phyloP scores from a whole-genome alignment of 371 early-diverging fungal species.

The Mortierella polycephala region DNA sequence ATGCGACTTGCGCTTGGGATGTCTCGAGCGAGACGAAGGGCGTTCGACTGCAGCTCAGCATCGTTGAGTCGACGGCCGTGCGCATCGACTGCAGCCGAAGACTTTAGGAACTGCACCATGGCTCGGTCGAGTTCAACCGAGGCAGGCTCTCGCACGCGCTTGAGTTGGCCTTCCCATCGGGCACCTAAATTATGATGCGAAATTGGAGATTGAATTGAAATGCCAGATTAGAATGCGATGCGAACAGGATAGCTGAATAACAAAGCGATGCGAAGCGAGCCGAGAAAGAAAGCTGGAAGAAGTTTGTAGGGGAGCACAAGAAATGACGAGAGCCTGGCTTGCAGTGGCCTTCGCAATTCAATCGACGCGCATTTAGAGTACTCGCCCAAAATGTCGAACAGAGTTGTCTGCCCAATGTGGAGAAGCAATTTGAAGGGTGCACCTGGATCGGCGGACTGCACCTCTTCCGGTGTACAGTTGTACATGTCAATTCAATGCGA shows the following conservation, averaged over 20 bases:
- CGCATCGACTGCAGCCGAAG: slow-evolving; percentile 31
- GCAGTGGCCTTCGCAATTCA: too few relatives aligned
- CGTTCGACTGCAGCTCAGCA: slow-evolving; percentile 46
- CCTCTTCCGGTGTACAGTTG: too few relatives aligned
- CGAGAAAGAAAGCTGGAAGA: slow-evolving; percentile 5
- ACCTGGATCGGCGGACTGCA: too few relatives aligned
- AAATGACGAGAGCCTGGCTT: too few relatives aligned
- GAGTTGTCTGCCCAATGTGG: too few relatives aligned
- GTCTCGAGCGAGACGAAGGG: slow-evolving; percentile 34
- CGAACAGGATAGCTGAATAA: not conserved
- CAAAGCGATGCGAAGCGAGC: slow-evolving; percentile 30
- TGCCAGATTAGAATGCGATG: not conserved
- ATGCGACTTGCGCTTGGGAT: slow-evolving; percentile 43
- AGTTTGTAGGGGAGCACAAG: slow-evolving; percentile 1
- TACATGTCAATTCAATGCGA: too few relatives aligned
- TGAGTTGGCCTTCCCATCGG: slow-evolving; percentile 47
- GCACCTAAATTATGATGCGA: slow-evolving; percentile 23
- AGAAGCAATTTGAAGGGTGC: too few relatives aligned
- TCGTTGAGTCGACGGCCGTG: slow-evolving; percentile 52
- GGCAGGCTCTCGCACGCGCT: slow-evolving; percentile 52
- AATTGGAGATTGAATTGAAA: slow-evolving; percentile 1
- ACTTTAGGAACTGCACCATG: slow-evolving; percentile 47
- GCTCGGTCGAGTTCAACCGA: slow-evolving; percentile 50
- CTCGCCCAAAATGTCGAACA: too few relatives aligned
- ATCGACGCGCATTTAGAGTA: too few relatives aligned